Percentiles rank a stretch among this genome's conserved stretches.
Conservation (phyloP, 139 green algal species). For the Chlorella sp. region DNA sequence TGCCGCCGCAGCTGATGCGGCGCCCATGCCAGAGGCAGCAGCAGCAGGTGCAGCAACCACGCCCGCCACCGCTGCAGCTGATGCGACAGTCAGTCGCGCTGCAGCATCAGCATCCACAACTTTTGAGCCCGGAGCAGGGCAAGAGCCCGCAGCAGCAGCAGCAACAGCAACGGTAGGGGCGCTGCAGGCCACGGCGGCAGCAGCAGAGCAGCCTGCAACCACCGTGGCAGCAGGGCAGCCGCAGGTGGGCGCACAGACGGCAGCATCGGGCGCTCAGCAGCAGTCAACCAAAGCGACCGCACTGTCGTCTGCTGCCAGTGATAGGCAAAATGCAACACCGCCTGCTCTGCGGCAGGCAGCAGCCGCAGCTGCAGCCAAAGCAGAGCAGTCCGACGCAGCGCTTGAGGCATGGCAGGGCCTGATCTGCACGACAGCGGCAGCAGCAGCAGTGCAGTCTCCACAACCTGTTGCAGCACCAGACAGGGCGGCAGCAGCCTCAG, state of each 20-base stretch:
- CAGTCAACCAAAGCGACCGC: no score
- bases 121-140: not conserved
- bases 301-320: no score
- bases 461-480: no score
- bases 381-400: no score
- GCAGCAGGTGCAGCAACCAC: not conserved
- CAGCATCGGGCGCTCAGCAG: no score
- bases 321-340: not conserved
- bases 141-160: not conserved
- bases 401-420: no score
- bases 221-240: not conserved
- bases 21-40: not conserved
- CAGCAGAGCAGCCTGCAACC: no score
- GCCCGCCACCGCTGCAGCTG: not conserved
- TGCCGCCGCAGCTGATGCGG: not conserved
- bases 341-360: not conserved
- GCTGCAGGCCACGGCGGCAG: no score
- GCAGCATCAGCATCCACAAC: not conserved
- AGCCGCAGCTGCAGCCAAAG: not conserved
- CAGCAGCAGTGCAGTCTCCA: no score
- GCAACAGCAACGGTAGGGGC: not conserved
- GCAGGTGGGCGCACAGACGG: no score
- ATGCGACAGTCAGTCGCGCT: no score
- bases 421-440: no score
- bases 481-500: not conserved